Conservation (phyloP, 257 asterid species). For the Solanum raphanifolium region DNA sequence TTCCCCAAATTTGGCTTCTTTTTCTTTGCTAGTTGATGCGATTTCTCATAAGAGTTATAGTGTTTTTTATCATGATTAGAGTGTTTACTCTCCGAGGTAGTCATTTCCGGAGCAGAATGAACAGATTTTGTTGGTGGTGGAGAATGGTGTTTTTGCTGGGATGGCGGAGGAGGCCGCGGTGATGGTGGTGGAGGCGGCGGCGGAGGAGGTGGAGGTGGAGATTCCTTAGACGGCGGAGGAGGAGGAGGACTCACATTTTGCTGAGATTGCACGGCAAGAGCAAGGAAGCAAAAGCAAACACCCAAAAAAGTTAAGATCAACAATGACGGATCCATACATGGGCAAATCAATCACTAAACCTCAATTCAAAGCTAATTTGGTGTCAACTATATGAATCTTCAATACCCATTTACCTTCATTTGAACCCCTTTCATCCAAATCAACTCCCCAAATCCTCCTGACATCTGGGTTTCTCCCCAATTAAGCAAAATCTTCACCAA, state of each 20-base stretch:
- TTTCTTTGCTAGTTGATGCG: background rate
- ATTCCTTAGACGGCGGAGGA: background rate
- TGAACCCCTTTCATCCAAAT: background rate
- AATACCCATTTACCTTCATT: background rate
- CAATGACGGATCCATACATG: conserved; percentile 46
- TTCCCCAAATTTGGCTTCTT: conserved; percentile 18
- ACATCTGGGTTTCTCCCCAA: conserved; percentile 34
- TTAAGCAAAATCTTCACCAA: background rate
- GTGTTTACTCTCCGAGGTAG: background rate
- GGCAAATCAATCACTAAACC: background rate
- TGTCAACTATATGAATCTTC: background rate
- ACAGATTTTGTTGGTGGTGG: conserved; percentile 12
- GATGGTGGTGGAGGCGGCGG: conserved; percentile 13
- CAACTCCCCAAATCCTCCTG: conserved; percentile 13
- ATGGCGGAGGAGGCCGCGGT: conserved; percentile 8
- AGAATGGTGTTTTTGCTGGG: background rate
- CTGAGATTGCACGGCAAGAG: conserved; percentile 35
- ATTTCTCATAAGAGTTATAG: background rate
- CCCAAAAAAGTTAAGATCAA: conserved; percentile 10
- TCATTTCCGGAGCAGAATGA: background rate
- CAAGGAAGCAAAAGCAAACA: conserved; percentile 17
- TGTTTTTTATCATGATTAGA: background rate
- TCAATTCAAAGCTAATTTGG: conserved; percentile 6
- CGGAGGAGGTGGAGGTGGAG: background rate
- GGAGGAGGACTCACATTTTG: conserved; percentile 13